Evolutionary conservation across 2,329 filamentous ascomycete species (phyloP), one percentile per base, ranked within the genome.

Genomic region (Delphinella strobiligena): DNA sequence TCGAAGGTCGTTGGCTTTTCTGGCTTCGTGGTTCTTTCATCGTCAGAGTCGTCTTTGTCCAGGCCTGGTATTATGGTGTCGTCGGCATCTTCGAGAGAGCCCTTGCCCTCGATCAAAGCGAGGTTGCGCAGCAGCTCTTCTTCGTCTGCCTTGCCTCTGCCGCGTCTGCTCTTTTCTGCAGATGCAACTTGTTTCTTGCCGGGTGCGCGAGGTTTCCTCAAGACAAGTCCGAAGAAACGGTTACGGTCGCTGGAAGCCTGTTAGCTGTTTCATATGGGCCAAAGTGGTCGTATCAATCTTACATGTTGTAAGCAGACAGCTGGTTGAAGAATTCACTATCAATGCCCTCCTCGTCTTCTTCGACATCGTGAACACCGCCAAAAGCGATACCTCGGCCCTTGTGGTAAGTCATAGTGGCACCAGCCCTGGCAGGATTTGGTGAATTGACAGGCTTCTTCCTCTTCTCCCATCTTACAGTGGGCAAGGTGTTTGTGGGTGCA

Each of bases 291-390:
- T 17, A 5, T 16, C 15, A 10, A 10, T 11, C 34, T 24, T n/a
- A 37, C 34, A 94, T 78, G 54, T 93, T 95, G 85, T 88, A 96
- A 4, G 88, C 83, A 53, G 83, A 93, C 17, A 96, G 63, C 41
- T 80, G 75, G 52, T 95, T 89, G 66, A 96, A 98, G 62, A 98
- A 98, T 58, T 95, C 88, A 55, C 85, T 93, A 40, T 98, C 89
- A 49, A 98, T 93, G 3, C 84, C 87, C 59, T 98, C 91, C 38
- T 60, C 57, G 38, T 53, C 55, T 41, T 56, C 54, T 41, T 60
- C 56, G 2, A 60, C 56, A 42, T 60, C 40, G 52, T 95, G 86
- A 3, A 98, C 91, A 38, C 91, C 91, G 33, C 91, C 91, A 56
- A 96, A 96, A 52, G 86, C 64, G 42, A 98, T 89, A 1, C 91